Evolutionary conservation across 1,139 yeast species (phyloP).

Genomic region (Groenewaldozyma auringiensis): DNA sequence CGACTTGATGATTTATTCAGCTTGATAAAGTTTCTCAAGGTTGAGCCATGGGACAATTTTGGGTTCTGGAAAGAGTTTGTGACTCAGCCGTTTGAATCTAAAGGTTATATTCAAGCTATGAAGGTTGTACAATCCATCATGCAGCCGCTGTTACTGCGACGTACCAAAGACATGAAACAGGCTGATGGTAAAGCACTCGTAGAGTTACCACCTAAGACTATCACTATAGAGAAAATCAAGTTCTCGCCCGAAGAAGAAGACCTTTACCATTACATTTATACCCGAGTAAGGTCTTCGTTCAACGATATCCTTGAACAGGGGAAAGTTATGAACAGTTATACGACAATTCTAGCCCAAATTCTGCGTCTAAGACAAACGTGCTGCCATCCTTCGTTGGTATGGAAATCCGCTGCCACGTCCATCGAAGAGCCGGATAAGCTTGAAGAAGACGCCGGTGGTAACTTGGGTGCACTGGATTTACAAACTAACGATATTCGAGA

Average conservation of each 20-base stretch:
- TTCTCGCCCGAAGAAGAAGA: constrained; percentile 60
- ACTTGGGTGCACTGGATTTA: constrained; percentile 11
- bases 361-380: constrained; percentile 80
- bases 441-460: constrained; percentile 8
- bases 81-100: constrained; percentile 73
- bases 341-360: constrained; percentile 76
- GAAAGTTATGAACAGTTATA: constrained; percentile 61
- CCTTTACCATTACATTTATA: constrained; percentile 63
- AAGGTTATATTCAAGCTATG: constrained; percentile 61
- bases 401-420: constrained; percentile 29
- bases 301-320: constrained; percentile 58
- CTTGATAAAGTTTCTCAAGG: constrained; percentile 59
- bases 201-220: constrained; percentile 67
- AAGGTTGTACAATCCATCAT: constrained; percentile 77
- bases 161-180: constrained; percentile 82
- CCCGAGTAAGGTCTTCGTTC: constrained; percentile 62
- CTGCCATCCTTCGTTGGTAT: constrained; percentile 68
- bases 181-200: constrained; percentile 69
- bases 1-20: constrained; percentile 81
- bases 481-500: constrained; percentile 21
- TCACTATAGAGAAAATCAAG: constrained; percentile 56
- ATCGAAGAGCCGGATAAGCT: constrained; percentile 11
- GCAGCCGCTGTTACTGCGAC: constrained; percentile 73
- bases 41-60: constrained; percentile 87
- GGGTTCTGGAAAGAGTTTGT: constrained; percentile 86